These are phyloP conservation scores for Orbilia javanica DNA, from an alignment of 2,329 filamentous ascomycete species.

Conservation along the genomic window DNA sequence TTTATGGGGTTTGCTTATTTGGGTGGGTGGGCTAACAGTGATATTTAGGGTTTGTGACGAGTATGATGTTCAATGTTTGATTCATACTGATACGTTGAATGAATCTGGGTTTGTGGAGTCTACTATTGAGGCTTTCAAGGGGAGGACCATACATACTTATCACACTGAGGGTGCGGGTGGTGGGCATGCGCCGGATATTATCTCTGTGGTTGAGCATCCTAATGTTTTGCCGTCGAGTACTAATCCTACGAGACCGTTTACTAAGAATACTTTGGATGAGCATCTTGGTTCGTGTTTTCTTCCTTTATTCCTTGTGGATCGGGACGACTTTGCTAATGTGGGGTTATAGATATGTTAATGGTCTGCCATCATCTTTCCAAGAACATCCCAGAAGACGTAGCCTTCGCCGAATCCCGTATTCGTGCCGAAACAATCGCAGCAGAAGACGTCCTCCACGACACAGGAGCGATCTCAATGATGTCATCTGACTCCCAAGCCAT, in stretches of 20 bases:
- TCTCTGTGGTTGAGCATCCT: conserved; percentile 84
- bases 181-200: conserved; percentile 95
- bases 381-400: conserved; percentile 94
- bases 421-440: conserved; percentile 95
- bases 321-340: neutral
- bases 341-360: conserved; percentile 89
- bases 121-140: conserved; percentile 85
- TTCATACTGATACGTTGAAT: conserved; percentile 96
- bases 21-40: neutral
- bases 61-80: conserved; percentile 90
- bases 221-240: conserved; percentile 93
- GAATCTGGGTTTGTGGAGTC: conserved; percentile 97
- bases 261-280: conserved; percentile 91
- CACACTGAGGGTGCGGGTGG: conserved; percentile 96
- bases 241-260: conserved; percentile 92
- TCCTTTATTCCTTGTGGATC: neutral
- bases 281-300: conserved; percentile 71
- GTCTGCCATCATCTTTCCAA: conserved; percentile 94
- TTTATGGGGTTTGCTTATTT: neutral
- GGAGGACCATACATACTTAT: conserved; percentile 93
- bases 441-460: conserved; percentile 93
- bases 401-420: conserved; percentile 94
- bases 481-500: conserved; percentile 94
- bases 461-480: conserved; percentile 98
- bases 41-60: conserved; percentile 80